A percentile compares a stretch with the other conserved stretches of the same genome.
Conservation (phyloP, 208 protist species). For the Leishmania mexicana region DNA sequence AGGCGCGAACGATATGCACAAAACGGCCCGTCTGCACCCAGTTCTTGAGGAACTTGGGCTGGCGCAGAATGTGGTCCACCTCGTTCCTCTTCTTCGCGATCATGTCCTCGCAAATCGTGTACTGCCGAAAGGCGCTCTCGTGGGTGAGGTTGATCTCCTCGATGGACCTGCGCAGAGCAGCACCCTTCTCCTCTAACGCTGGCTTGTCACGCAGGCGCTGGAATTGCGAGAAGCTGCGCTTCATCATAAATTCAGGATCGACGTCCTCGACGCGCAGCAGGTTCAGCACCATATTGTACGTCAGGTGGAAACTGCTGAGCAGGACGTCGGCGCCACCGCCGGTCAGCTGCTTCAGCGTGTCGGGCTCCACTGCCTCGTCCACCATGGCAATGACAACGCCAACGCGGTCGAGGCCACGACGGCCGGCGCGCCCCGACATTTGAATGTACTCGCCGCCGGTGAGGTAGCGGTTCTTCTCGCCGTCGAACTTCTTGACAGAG, state of each 20-base stretch:
- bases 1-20: conserved; percentile 74
- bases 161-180: conserved; percentile 65
- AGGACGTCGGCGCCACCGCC: conserved; percentile 94
- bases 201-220: conserved; percentile 93
- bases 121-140: conserved; percentile 87
- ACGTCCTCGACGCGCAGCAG: conserved; percentile 98
- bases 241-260: conserved; percentile 97
- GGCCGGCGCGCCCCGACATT: conserved; percentile 99
- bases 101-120: conserved; percentile 79
- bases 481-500: conserved; percentile 99
- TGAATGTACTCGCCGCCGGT: conserved; percentile 99
- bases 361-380: conserved; percentile 97
- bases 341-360: conserved; percentile 93
- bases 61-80: conserved; percentile 65
- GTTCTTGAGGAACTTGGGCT: conserved; percentile 92
- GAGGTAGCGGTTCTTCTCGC: conserved; percentile 94
- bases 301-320: conserved; percentile 97
- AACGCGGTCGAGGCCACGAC: conserved; percentile 98
- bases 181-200: conserved; percentile 67
- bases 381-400: conserved; percentile 99
- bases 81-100: conserved; percentile 74
- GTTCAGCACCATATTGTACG: conserved; percentile 99
- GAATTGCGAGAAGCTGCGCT: conserved; percentile 98
- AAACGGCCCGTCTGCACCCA: conserved; percentile 97
- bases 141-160: conserved; percentile 65